phyloP scores from a whole-genome alignment of 306 rosid genomes.

The Hippophae gyantsensis region DNA sequence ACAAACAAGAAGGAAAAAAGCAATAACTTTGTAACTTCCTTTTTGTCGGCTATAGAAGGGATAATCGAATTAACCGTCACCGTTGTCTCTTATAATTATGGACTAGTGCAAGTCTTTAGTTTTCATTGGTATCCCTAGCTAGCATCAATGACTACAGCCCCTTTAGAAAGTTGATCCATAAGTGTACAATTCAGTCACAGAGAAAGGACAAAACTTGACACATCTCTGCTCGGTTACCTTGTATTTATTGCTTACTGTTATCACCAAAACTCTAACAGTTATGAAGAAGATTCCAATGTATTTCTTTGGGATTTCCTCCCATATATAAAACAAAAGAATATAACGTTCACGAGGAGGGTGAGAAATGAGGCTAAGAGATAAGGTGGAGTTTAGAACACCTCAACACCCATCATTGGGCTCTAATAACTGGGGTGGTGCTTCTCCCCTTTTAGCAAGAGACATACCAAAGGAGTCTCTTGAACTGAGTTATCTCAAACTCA shows the following conservation, averaged over 20 bases:
- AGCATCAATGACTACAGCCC: too few species aligned
- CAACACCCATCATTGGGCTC: slow-evolving; percentile 56
- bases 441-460: slow-evolving; percentile 71
- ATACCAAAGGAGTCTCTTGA: slow-evolving; percentile 61
- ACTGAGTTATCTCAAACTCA: slow-evolving; percentile 40
- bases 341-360: slow-evolving; percentile 8
- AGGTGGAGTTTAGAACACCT: slow-evolving; percentile 55
- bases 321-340: slow-evolving; percentile 4
- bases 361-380: slow-evolving; percentile 22
- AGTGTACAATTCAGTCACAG: too few species aligned
- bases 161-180: too few species aligned
- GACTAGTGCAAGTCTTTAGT: too few species aligned
- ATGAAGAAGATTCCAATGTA: slow-evolving; percentile 26
- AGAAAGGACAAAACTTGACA: too few species aligned
- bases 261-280: background rate
- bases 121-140: too few species aligned
- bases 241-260: too few species aligned
- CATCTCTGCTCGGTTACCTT: too few species aligned
- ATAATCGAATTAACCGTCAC: too few species aligned
- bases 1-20: background rate
- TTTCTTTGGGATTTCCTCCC: slow-evolving; percentile 19
- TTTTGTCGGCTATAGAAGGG: background rate
- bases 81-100: too few species aligned
- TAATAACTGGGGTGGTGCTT: slow-evolving; percentile 77
- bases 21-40: slow-evolving; percentile 14